Percentiles rank a stretch among this genome's conserved stretches.
Conservation (phyloP, 768 basidiomycete species). For the Serendipita sp. region DNA sequence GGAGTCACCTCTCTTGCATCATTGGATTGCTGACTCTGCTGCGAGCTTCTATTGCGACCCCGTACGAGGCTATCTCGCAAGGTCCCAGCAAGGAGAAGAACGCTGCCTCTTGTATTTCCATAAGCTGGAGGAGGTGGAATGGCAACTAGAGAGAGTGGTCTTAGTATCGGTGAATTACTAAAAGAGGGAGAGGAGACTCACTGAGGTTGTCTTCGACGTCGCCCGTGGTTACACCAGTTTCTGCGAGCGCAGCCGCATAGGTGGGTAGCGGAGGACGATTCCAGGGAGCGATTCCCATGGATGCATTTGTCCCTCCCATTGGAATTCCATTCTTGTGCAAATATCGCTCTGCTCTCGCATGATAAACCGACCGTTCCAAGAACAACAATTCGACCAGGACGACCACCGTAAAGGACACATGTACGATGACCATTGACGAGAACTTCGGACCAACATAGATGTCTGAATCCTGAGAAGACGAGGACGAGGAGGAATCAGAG, state of each 20-base stretch:
- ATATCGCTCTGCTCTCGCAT: conserved; percentile 53
- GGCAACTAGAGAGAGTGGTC: conserved; percentile 25
- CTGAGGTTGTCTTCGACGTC: conserved; percentile 56
- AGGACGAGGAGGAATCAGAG: too few relatives aligned
- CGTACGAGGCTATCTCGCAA: conserved; percentile 26
- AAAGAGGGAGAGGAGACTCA: background rate
- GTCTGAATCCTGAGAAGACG: conserved; percentile 7
- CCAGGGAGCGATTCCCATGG: conserved; percentile 46
- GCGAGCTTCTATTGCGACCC: background rate
- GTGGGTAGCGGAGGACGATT: conserved; percentile 53
- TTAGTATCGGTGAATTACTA: background rate
- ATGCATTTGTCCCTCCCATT: conserved; percentile 32
- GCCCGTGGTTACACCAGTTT: conserved; percentile 42
- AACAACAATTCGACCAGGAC: conserved; percentile 39
- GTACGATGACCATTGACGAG: conserved; percentile 35
- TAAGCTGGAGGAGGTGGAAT: conserved; percentile 61
- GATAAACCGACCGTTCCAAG: conserved; percentile 45
- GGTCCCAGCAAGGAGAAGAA: conserved; percentile 38
- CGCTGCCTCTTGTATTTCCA: conserved; percentile 56
- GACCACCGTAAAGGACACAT: conserved; percentile 42
- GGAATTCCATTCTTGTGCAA: conserved; percentile 26
- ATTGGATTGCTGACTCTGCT: background rate
- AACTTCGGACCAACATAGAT: conserved; percentile 14
- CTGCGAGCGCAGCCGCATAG: conserved; percentile 51
- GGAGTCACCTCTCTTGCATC: background rate